phyloP scores from a whole-genome alignment of 768 basidiomycete species.

The Leccinum pellstonianum region DNA sequence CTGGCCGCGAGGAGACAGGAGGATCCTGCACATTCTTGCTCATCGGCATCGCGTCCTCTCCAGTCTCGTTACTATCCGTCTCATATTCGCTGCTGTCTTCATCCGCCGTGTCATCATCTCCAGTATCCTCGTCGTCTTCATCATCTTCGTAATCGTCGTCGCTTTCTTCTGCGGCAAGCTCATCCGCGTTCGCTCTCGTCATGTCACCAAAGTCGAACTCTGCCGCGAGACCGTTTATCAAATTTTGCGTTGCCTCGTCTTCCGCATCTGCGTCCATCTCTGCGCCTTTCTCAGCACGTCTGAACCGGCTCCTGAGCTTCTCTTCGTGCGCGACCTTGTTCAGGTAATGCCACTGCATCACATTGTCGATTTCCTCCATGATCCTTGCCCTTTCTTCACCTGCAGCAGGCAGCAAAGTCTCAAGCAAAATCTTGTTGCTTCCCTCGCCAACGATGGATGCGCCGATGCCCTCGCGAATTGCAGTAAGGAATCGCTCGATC shows the following conservation, averaged over 20 bases:
- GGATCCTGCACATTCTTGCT: constrained; percentile 8
- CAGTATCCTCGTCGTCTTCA: constrained; percentile 37
- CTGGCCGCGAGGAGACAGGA: background rate
- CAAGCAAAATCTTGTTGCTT: constrained; percentile 60
- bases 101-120: constrained; percentile 36
- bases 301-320: constrained; percentile 85
- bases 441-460: constrained; percentile 19
- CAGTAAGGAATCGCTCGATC: constrained; percentile 93
- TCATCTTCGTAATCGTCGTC: constrained; percentile 49
- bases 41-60: constrained; percentile 5
- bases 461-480: constrained; percentile 87
- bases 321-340: constrained; percentile 92
- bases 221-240: constrained; percentile 78
- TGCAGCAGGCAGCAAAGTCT: constrained; percentile 83
- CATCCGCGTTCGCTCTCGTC: constrained; percentile 73
- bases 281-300: constrained; percentile 47
- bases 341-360: constrained; percentile 91
- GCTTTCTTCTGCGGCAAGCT: constrained; percentile 73
- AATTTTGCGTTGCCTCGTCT: constrained; percentile 77
- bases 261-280: constrained; percentile 56
- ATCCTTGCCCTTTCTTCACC: constrained; percentile 75
- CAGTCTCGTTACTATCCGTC: constrained; percentile 16
- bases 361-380: constrained; percentile 81
- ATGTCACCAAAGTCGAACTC: constrained; percentile 83
- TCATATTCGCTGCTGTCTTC: constrained; percentile 44